Evolutionary conservation across 1,139 yeast species (phyloP), one percentile per base, ranked within the genome.

Genomic region (Insectozyma bohioensis): DNA sequence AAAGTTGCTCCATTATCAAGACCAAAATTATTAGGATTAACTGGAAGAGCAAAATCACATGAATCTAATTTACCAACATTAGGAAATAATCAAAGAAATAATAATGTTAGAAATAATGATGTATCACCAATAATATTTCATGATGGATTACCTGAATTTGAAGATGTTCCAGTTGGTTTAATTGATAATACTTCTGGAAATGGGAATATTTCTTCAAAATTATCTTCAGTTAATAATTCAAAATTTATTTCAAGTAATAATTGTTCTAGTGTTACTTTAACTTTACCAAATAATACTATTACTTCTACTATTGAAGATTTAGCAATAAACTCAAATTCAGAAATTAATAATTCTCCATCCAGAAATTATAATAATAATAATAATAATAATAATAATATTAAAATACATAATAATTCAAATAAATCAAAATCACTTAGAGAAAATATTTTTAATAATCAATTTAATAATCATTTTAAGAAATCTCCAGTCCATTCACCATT

Each of bases 391-490:
- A 34, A 34, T 18, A 23, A 6, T 9, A n/a, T 12, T n/a, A 33
- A 22, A 25, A 17, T 11, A 12, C 17, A 23, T 6, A 23, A 7
- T 9, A 15, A 10, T 7, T 22, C 29, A 2, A 19, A 18, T 10
- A 35, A 31, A 11, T 21, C 37, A 15, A 12, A n/a, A 14, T 18
- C 21, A 30, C 36, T 35, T 22, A 31, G 45, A 12, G 45, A 42
- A 28, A 42, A 35, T 15, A 31, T 42, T 4, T 42, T 35, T 26
- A 36, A 47, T 36, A 46, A 48, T 33, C 57, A 55, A 32, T 72
- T 56, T 48, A 67, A 64, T 35, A 72, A 72, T 40, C 78, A 73
- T 43, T 71, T 71, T 46, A 65, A 61, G 38, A 71, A 69, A 37
- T 70, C 63, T 16, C 72, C 71, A 2, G 48, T 58, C 4, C 45